These are phyloP conservation scores for Cephalotrichum gorgonifer DNA, from an alignment of 2,329 filamentous ascomycete genomes.

Conservation along the genomic window DNA sequence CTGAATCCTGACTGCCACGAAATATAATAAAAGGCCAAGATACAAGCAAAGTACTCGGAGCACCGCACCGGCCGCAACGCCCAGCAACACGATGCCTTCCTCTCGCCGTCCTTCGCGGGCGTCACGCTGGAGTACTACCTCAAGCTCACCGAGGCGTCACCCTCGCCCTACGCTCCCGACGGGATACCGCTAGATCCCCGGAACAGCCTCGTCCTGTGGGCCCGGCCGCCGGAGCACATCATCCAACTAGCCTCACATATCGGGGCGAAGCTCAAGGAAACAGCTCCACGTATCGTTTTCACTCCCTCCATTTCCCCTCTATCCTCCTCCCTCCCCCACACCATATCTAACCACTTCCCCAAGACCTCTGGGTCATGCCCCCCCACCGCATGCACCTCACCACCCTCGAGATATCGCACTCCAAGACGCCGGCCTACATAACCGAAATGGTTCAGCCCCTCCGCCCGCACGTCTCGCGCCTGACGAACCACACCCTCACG, in stretches of 20 bases:
- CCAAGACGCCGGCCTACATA: conserved; percentile 60
- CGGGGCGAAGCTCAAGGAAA: conserved; percentile 53
- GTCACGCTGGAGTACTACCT: conserved; percentile 54
- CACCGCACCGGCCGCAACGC: conserved; percentile 68
- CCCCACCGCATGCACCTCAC: conserved; percentile 72
- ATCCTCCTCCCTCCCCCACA: neutral
- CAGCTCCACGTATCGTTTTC: conserved; percentile 51
- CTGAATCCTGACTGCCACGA: no score
- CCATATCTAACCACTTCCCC: neutral
- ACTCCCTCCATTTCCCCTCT: neutral
- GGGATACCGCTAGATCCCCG: conserved; percentile 59
- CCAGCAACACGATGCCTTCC: conserved; percentile 65
- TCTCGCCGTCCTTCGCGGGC: conserved; percentile 56
- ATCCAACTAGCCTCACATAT: conserved; percentile 56
- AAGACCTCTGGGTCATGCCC: conserved; percentile 83
- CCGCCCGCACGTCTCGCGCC: conserved; percentile 40
- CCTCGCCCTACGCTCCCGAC: conserved; percentile 53
- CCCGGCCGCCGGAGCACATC: conserved; percentile 65
- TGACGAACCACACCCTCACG: conserved; percentile 55
- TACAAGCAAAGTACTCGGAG: conserved; percentile 61
- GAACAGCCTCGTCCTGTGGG: conserved; percentile 83
- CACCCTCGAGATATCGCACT: conserved; percentile 74
- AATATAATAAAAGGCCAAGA: conserved; percentile 33
- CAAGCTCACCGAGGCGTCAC: conserved; percentile 45
- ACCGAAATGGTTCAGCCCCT: conserved; percentile 48